Base-by-base conservation (phyloP, 768 basidiomycete species). In the Leccinum obscurum region DNA sequence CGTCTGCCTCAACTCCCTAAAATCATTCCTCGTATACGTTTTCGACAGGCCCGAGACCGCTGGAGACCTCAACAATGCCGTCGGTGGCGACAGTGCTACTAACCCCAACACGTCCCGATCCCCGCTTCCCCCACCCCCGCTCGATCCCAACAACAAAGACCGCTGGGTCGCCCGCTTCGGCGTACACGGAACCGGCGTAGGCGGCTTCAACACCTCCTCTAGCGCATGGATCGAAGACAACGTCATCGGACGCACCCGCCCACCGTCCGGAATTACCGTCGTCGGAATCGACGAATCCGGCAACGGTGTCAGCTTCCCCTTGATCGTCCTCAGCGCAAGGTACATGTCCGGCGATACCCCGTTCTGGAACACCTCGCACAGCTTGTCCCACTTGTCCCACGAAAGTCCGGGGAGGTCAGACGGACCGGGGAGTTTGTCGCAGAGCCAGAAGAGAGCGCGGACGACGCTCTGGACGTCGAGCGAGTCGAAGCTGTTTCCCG, bases 21-120 rank as follows among this genome's bases (percentile, higher is more conserved):
- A 94, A 71, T 93, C 92, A 65, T 94, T 92, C 69, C 83, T 88
- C 22, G 70, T 72, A 64, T 94, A 94, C 61, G 83, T 92, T 76
- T 93, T 94, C 11, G 92, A 93, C 28, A 94, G 79, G 17, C 89
- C 89, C 0, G 88, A 89, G 24, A 86, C 84, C 0, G 85, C 86
- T 0, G 89, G 88, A 0, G 87, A 88, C 41, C 90, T 80, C 53
- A 91, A 76, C 24, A 92, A 65, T 6, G 89, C 84, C 9, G 85
- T 83, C 3, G 89, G 87, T 4, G 89, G 90, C 3, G 89, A 90
- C 24, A 89, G 81, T 6, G 83, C 78, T 6, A 87, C 82, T 35
- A 88, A 78, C 17, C 83, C 86, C 30, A 92, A 73, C 85, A 69
- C 69, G 10, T 69, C 68, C 26, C 66, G 59, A 26, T 65, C 64